These are phyloP conservation scores for Lactarius hatsudake DNA, from an alignment of 768 basidiomycete genomes.

Conservation along the genomic window DNA sequence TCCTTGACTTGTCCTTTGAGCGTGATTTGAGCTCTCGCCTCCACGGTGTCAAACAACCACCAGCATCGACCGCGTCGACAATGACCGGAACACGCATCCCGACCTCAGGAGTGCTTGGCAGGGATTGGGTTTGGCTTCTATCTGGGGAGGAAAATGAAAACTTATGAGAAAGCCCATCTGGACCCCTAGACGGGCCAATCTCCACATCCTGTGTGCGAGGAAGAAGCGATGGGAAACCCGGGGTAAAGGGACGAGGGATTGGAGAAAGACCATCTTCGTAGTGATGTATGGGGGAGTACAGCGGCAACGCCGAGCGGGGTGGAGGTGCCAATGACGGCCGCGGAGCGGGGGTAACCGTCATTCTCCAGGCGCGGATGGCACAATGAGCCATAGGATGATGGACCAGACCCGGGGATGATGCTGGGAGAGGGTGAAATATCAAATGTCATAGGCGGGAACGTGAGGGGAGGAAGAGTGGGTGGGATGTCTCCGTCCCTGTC, in stretches of 20 bases:
- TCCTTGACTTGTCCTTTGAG: slow-evolving; percentile 29
- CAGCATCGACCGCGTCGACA: slow-evolving; percentile 32
- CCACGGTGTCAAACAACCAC: slow-evolving; percentile 45
- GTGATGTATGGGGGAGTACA: neutral
- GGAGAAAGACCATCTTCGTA: slow-evolving; percentile 20
- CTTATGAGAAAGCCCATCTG: slow-evolving; percentile 55
- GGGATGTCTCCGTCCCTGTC: slow-evolving; percentile 49
- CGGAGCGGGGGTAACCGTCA: slow-evolving; percentile 2
- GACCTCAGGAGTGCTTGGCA: slow-evolving; percentile 18
- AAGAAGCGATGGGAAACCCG: neutral
- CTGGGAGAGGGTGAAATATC: slow-evolving; percentile 41
- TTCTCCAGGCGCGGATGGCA: slow-evolving; percentile 7
- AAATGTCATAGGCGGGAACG: slow-evolving; percentile 55
- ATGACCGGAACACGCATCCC: slow-evolving; percentile 8
- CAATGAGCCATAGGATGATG: slow-evolving; percentile 37
- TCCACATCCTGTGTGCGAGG: slow-evolving; percentile 44
- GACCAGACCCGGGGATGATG: slow-evolving; percentile 29
- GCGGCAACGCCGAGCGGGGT: neutral
- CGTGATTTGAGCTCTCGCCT: slow-evolving; percentile 37
- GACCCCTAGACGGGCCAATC: slow-evolving; percentile 42
- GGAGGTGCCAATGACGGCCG: neutral
- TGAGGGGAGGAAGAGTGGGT: slow-evolving; percentile 63
- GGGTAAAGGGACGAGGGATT: neutral
- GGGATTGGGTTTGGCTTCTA: slow-evolving; percentile 27
- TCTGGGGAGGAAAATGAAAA: slow-evolving; percentile 45